A percentile compares a stretch with the other conserved stretches of the same genome.
Conservation (phyloP, 1,139 yeast species). For the Pneumocystis oryctolagi region DNA sequence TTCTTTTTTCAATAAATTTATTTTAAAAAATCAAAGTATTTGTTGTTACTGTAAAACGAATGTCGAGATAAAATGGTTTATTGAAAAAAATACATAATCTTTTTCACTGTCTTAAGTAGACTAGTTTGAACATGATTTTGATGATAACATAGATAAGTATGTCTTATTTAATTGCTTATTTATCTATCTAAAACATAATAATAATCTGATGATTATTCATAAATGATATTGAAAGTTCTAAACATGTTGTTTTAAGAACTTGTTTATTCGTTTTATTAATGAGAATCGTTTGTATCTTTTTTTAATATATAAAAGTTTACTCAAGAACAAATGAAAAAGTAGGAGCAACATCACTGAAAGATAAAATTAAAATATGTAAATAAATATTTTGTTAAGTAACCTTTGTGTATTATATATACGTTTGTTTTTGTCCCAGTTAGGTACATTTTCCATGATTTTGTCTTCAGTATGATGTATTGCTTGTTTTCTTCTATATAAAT, state of each 20-base stretch:
- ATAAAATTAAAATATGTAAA: neutral
- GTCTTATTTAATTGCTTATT: neutral
- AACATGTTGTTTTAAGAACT: neutral
- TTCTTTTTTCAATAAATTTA: neutral
- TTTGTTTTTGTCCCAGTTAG: slow-evolving; percentile 42
- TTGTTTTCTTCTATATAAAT: slow-evolving; percentile 54
- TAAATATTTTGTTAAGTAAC: slow-evolving; percentile 13
- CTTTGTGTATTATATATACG: slow-evolving; percentile 33
- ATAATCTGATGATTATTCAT: too few species aligned
- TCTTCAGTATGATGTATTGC: slow-evolving; percentile 58
- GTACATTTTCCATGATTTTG: slow-evolving; percentile 43
- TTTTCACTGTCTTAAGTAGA: too few species aligned
- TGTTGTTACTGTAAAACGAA: too few species aligned
- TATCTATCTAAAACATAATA: too few species aligned
- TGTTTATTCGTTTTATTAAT: too few species aligned
- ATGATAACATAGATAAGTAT: too few species aligned
- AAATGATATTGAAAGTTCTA: too few species aligned
- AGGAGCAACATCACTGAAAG: neutral
- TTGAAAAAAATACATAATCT: too few species aligned
- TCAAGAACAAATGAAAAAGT: neutral
- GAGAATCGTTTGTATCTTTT: too few species aligned
- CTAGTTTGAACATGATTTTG: too few species aligned
- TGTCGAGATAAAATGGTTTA: neutral
- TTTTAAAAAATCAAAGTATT: too few species aligned
- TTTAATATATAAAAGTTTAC: neutral